Evolutionary conservation across 805 yeast genomes (phyloP), one percentile per base, ranked within the genome.

Genomic region (Myxozyma vanderwaltii): DNA sequence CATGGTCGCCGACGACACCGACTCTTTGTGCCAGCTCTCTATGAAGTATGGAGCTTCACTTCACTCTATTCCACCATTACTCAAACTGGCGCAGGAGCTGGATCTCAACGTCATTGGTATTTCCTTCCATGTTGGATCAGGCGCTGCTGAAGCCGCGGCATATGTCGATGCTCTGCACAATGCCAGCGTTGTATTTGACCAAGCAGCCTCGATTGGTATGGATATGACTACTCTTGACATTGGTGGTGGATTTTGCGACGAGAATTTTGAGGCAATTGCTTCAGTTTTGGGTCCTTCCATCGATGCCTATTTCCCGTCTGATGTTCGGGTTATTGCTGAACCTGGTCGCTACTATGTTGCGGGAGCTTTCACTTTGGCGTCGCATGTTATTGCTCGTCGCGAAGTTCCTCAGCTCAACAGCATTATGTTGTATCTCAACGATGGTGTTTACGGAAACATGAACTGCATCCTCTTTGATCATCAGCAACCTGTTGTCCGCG

Each of bases 101-200:
- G 83, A 77, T 1, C 79, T 92, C 66, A 76, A 82, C 61, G 81
- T 92, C 38, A 82, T 76, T 15, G 99, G 99, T 53, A 91, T 91
- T 36, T 91, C 96, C 3, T 92, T 92, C 81, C 99, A 92, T 72
- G 89, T 91, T 61, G 99, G 99, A 0, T 89, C 96, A 1, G 98
- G 97, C 35, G 92, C 96, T 13, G 81, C 81, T 52, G 94, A 89
- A 70, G 81, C 84, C 56, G 72, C 76, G 44, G 81, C 92, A 2
- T 81, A 89, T 64, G 78, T 77, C 57, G 81, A 82, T 62, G 96
- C 97, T 0, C 82, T 90, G 39, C 71, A 75, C 54, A 96, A 90
- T 69, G 82, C 96, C 1, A 81, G 83, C 51, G 57, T 65, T 7
- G 82, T 91, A 2, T 92, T 91, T 69, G 86, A 86, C 55, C 69